phyloP scores from a whole-genome alignment of 2,329 filamentous ascomycete genomes.

The Verticillium nonalfalfae region DNA sequence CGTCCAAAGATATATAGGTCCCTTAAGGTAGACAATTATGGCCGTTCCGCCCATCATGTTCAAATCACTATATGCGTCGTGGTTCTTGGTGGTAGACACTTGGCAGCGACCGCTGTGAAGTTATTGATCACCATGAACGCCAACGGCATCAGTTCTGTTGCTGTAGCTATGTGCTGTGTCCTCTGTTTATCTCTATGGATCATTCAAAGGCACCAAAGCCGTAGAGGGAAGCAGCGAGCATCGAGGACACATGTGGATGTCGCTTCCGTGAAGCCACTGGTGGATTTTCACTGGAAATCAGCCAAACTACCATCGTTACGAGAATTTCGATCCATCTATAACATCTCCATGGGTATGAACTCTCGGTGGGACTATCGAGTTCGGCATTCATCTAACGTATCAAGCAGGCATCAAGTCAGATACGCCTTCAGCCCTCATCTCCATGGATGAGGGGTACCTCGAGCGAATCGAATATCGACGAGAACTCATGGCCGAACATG shows the following conservation, averaged over 20 bases:
- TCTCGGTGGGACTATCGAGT: not conserved
- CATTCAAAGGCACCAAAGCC: not conserved
- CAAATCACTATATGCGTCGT: not conserved
- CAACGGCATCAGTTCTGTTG: not conserved
- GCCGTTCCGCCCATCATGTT: not conserved
- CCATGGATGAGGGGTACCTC: constrained; percentile 44
- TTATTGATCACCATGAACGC: not conserved
- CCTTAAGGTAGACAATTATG: not conserved
- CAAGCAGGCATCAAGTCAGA: constrained; percentile 33
- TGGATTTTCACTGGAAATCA: constrained; percentile 31
- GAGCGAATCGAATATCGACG: constrained; percentile 33
- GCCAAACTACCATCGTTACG: constrained; percentile 31
- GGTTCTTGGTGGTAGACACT: not conserved
- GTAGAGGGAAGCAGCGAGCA: not conserved
- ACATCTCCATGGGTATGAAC: constrained; percentile 46
- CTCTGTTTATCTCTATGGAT: not conserved
- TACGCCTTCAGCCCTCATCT: constrained; percentile 42
- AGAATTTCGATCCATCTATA: constrained; percentile 44
- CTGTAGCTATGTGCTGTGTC: not conserved
- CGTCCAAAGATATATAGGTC: not conserved
- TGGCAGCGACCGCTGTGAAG: not conserved
- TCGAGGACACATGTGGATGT: not conserved
- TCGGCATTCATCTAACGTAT: not conserved
- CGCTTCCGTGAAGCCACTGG: constrained; percentile 16
- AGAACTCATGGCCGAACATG: constrained; percentile 29